Percentiles rank a stretch among this genome's conserved stretches.
phyloP scores from a whole-genome alignment of 2,329 filamentous ascomycete genomes.

The Didymella lethalis region DNA sequence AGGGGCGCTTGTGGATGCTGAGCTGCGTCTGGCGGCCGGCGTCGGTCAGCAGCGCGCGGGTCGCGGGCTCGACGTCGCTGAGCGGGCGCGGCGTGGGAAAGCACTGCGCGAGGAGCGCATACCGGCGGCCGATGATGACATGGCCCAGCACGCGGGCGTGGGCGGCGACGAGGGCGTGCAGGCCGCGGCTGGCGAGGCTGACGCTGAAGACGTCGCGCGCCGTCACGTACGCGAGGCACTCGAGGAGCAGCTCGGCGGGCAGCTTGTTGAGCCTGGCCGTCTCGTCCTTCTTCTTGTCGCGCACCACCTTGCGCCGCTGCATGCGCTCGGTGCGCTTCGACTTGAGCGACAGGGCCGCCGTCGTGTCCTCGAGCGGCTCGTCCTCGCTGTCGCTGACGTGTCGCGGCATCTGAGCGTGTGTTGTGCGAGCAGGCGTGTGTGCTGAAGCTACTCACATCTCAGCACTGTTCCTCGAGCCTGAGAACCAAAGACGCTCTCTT shows the following conservation, averaged over 20 bases:
- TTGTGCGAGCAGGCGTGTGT: not conserved
- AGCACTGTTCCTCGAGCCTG: not conserved
- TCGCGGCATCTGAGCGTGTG: constrained; percentile 31
- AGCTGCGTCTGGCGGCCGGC: constrained; percentile 55
- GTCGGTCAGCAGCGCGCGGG: constrained; percentile 52
- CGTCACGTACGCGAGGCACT: constrained; percentile 56
- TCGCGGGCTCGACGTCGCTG: constrained; percentile 47
- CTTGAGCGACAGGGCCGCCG: constrained; percentile 56
- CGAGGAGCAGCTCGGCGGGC: constrained; percentile 62
- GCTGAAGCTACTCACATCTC: not conserved
- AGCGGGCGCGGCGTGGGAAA: constrained; percentile 61
- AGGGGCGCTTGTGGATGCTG: constrained; percentile 59
- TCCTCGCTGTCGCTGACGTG: constrained; percentile 43
- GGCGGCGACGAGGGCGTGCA: constrained; percentile 55
- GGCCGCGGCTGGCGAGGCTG: constrained; percentile 53
- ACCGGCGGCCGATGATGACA: constrained; percentile 58
- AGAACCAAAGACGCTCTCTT: too few species aligned
- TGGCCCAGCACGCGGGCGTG: constrained; percentile 57
- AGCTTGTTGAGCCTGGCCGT: constrained; percentile 55
- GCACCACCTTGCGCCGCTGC: constrained; percentile 50
- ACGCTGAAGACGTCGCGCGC: constrained; percentile 63
- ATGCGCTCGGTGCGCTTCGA: constrained; percentile 64
- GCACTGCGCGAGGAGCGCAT: constrained; percentile 60
- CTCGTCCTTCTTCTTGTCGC: constrained; percentile 42
- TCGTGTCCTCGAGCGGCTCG: constrained; percentile 60